Percentiles rank a stretch among this genome's conserved stretches.
phyloP scores from a whole-genome alignment of 2,329 filamentous ascomycete species.

The Fusarium sp. region DNA sequence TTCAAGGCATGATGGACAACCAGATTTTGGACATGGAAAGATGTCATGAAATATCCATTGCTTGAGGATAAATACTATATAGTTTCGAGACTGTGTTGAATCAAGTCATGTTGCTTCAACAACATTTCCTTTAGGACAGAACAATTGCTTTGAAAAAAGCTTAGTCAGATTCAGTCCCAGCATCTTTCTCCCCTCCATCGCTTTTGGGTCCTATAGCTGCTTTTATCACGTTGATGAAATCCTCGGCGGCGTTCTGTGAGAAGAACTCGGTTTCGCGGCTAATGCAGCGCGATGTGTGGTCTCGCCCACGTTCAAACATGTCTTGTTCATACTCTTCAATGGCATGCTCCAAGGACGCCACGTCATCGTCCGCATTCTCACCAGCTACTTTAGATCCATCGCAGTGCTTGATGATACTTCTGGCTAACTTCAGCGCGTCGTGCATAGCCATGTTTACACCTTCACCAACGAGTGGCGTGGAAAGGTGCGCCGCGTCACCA shows the following conservation, averaged over 20 bases:
- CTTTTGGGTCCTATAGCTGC: not conserved
- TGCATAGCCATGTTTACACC: slow-evolving; percentile 69
- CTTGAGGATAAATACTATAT: no score
- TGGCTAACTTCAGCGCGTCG: slow-evolving; percentile 63
- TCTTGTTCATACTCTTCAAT: not conserved
- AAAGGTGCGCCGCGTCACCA: slow-evolving; percentile 70
- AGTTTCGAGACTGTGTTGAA: no score
- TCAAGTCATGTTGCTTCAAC: no score
- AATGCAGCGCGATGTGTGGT: slow-evolving; percentile 5
- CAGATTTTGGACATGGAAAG: no score
- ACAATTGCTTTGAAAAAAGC: no score
- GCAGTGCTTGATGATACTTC: slow-evolving; percentile 48
- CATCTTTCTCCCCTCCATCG: no score
- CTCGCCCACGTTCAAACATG: slow-evolving; percentile 10
- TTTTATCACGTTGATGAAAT: slow-evolving; percentile 1
- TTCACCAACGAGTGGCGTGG: slow-evolving; percentile 67
- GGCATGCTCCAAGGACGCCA: fast-evolving
- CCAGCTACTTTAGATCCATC: fast-evolving
- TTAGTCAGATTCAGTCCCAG: no score
- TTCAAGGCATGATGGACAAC: no score
- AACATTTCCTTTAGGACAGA: no score
- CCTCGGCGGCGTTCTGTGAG: not conserved
- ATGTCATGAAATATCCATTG: no score
- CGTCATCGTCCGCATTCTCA: fast-evolving
- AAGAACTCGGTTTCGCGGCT: not conserved